These are phyloP conservation scores for Leccinum subtestaceum DNA, from an alignment of 768 basidiomycete species.

Conservation along the genomic window DNA sequence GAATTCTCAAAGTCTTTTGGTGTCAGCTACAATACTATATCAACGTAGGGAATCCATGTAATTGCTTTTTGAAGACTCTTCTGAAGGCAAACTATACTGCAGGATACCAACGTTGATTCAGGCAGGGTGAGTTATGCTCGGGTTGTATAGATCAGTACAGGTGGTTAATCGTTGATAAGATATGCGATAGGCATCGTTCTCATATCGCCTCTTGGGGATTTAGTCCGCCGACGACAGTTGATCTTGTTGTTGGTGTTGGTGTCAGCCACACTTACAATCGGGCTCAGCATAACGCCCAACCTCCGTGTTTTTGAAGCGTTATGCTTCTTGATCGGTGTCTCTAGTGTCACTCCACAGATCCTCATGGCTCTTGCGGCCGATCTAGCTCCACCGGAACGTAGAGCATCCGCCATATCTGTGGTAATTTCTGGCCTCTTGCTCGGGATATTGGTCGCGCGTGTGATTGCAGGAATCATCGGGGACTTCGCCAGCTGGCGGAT, in stretches of 20 bases:
- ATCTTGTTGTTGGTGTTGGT: conserved; percentile 55
- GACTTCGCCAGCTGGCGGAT: conserved; percentile 70
- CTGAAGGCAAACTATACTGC: conserved; percentile 5
- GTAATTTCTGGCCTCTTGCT: conserved; percentile 67
- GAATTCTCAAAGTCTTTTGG: conserved; percentile 39
- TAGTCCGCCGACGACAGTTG: conserved; percentile 72
- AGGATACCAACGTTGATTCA: conserved; percentile 68
- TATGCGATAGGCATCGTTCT: conserved; percentile 73
- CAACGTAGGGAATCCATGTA: conserved; percentile 22
- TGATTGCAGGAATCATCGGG: conserved; percentile 72
- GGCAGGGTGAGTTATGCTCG: conserved; percentile 48
- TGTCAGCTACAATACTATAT: conserved; percentile 37
- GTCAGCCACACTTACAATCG: conserved; percentile 63
- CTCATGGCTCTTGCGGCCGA: conserved; percentile 77
- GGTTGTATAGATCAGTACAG: not conserved
- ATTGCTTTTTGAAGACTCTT: not conserved
- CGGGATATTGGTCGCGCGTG: conserved; percentile 72
- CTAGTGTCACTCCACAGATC: conserved; percentile 75
- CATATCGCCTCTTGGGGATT: conserved; percentile 80
- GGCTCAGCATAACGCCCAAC: conserved; percentile 59
- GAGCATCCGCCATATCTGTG: conserved; percentile 75
- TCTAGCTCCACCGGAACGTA: conserved; percentile 68
- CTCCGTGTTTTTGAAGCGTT: conserved; percentile 63
- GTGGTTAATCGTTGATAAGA: conserved; percentile 31
- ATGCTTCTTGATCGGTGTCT: conserved; percentile 67